These are phyloP conservation scores for Sabuloglossum arenarium DNA, from an alignment of 495 filamentous ascomycete species.

Conservation along the genomic window DNA sequence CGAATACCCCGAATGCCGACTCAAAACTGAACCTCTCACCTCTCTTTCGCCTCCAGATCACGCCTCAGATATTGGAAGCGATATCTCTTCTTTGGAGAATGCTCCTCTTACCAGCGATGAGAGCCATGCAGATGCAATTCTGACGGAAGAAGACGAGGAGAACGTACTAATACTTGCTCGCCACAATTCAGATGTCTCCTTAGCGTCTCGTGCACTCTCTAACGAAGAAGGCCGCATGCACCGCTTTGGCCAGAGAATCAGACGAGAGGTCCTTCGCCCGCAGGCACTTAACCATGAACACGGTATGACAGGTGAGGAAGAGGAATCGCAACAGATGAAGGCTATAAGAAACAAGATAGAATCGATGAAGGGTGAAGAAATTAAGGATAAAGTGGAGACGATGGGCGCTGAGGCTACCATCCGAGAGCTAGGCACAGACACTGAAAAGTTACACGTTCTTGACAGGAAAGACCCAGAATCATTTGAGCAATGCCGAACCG, in stretches of 20 bases:
- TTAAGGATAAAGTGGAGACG: neutral
- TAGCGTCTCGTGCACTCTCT: conserved; percentile 56
- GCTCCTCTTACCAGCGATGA: neutral
- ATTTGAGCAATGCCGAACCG: neutral
- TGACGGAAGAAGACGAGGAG: conserved; percentile 1
- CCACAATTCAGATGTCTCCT: conserved; percentile 55
- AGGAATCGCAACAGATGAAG: neutral
- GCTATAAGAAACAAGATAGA: neutral
- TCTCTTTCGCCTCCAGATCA: conserved; percentile 2
- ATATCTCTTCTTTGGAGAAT: neutral
- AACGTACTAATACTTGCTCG: conserved; percentile 28
- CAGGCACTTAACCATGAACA: conserved; percentile 1
- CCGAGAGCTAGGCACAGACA: neutral
- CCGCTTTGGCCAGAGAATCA: conserved; percentile 61
- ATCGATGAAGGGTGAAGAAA: neutral
- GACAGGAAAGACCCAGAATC: neutral
- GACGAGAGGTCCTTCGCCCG: conserved; percentile 39
- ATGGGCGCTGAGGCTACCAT: conserved; percentile 1
- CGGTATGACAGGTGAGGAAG: conserved; percentile 1
- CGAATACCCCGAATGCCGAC: conserved; percentile 77
- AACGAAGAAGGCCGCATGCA: conserved; percentile 82
- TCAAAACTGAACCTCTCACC: conserved; percentile 18
- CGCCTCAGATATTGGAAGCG: neutral
- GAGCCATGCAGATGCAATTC: conserved; percentile 18
- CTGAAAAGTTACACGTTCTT: neutral